Evolutionary conservation across 116 monocot genomes (phyloP).

Genomic region (Thalassia testudinum): DNA sequence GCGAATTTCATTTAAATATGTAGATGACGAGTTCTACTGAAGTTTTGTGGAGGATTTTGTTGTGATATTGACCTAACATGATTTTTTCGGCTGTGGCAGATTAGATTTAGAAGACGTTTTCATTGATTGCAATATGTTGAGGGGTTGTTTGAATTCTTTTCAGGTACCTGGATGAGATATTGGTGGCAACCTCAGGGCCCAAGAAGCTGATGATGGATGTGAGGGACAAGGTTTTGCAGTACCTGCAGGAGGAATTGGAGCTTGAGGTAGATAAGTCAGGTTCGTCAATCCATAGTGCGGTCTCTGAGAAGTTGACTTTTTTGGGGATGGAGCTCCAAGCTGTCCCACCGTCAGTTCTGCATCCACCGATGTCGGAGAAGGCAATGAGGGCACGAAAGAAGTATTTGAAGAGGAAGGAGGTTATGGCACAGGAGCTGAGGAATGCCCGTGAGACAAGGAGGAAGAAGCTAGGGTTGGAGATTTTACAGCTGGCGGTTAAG

Average conservation of each 20-base stretch:
- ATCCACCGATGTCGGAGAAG: slow-evolving; percentile 80
- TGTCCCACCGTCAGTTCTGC: slow-evolving; percentile 61
- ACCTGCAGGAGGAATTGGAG: slow-evolving; percentile 40
- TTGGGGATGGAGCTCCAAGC: slow-evolving; percentile 87
- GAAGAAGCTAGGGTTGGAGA: slow-evolving; percentile 80
- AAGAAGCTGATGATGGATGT: slow-evolving; percentile 53
- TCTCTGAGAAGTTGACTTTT: slow-evolving; percentile 69
- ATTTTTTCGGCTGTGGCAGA: too few relatives aligned
- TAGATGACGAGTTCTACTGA: too few relatives aligned
- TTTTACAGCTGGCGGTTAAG: slow-evolving; percentile 60
- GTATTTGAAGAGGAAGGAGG: slow-evolving; percentile 67
- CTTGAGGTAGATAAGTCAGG: slow-evolving; percentile 44
- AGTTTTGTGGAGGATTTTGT: too few relatives aligned
- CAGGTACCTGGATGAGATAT: slow-evolving; percentile 85
- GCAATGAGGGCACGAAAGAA: slow-evolving; percentile 85
- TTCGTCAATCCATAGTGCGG: slow-evolving; percentile 71
- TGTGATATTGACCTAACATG: too few relatives aligned
- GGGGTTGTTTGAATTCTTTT: too few relatives aligned
- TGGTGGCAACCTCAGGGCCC: slow-evolving; percentile 71
- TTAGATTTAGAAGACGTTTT: too few relatives aligned
- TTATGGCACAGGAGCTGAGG: slow-evolving; percentile 55
- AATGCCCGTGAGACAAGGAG: slow-evolving; percentile 87
- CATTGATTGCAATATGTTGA: too few relatives aligned
- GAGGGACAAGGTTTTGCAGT: slow-evolving; percentile 41
- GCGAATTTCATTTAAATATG: too few relatives aligned